phyloP scores from a whole-genome alignment of 345 rosid species.

The Raphanus sativus region DNA sequence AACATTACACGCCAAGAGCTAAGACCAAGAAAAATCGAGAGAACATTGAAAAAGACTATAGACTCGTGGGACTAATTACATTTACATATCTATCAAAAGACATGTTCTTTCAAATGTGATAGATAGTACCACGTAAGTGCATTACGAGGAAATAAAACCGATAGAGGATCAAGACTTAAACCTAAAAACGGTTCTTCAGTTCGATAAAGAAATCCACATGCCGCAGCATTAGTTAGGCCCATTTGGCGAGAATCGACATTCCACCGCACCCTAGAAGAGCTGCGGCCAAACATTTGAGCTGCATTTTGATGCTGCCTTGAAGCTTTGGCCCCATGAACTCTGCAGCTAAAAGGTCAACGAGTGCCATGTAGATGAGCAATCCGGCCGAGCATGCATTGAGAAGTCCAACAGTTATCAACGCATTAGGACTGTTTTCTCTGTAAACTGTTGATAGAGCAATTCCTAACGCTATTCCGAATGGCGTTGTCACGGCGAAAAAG shows the following conservation, averaged over 20 bases:
- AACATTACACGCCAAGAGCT: conserved; percentile 15
- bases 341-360: background rate
- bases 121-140: conserved; percentile 13
- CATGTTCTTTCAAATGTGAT: conserved; percentile 7
- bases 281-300: background rate
- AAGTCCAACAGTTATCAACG: background rate
- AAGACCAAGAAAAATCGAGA: background rate
- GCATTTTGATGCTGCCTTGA: background rate
- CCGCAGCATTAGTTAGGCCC: conserved; percentile 52
- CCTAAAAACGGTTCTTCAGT: conserved; percentile 21
- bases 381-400: background rate
- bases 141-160: background rate
- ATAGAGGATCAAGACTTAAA: conserved; percentile 24
- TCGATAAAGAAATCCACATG: background rate
- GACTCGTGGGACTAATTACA: conserved; percentile 14
- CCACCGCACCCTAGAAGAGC: background rate
- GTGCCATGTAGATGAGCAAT: background rate
- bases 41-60: background rate
- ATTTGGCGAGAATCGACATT: conserved; percentile 71
- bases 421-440: background rate
- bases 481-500: background rate
- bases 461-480: background rate
- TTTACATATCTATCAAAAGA: conserved; percentile 7
- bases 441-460: background rate
- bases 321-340: background rate